Base-by-base conservation (phyloP, 1,284 basidiomycete species). In the Rhizoctonia solani region DNA sequence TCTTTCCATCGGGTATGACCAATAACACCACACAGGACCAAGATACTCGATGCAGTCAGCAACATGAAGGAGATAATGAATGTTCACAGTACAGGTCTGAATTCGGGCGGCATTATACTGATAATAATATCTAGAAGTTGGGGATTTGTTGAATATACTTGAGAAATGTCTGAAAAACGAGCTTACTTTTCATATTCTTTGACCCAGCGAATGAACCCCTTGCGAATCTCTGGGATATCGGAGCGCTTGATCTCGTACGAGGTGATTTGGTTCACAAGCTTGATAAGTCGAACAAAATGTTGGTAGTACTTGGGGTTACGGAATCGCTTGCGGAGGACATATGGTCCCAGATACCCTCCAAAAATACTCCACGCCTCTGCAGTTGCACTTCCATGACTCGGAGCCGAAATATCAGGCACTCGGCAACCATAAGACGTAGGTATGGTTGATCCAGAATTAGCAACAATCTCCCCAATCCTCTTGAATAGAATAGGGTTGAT, bases 41-140 rank as follows among this genome's bases (percentile, higher is more conserved):
- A 67, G 70, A 2, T 58, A 65, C 46, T 73, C 65, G 39, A 81
- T 79, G 44, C 71, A 71, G 34, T 74, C 72, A 0, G 75, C 76
- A 53, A 80, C 74, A 68, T 81, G 80, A 3, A 81, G 72, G 0
- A 81, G 74, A 1, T 74, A 72, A 70, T 83, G 81, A 9, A 83
- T 72, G 0, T 78, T 80, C 0, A 80, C 23, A 0, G 78, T 75
- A 67, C 81, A 82, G 0, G 75, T 65, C 0, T 78, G 68, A 0
- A 82, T 34, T 0, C 77, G 72, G 0, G 54, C 34, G 0, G 75
- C 70, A 11, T 75, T 30, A 54, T 76, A 50, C 67, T 80, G 78
- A 59, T 80, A 82, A 68, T 81, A 82, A 0, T 77, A 59, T 25
- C 80, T 81, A 53, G 19, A n/a, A 49, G 21, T 21, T 13, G 13